Percentiles rank a stretch among this genome's conserved stretches.
Evolutionary conservation across 177 flowering plant genomes (phyloP).

Genomic region (Tripterygium wilfordii): DNA sequence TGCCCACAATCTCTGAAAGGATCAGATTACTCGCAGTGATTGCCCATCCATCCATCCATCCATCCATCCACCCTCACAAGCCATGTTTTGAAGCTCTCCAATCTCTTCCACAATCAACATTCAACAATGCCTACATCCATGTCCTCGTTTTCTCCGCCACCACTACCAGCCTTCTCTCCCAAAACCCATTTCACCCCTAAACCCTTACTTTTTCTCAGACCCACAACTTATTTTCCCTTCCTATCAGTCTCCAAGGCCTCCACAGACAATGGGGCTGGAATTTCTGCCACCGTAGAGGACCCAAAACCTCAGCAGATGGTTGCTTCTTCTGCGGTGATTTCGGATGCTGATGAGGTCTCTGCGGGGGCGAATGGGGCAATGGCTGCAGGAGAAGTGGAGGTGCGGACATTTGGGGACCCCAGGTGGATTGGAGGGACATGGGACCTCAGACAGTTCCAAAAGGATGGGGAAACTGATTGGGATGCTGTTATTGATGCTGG

Average conservation of each 20-base stretch:
- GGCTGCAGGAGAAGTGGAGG: constrained; percentile 16
- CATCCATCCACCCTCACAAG: too few species aligned
- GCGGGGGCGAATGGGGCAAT: constrained; percentile 16
- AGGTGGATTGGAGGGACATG: constrained; percentile 92
- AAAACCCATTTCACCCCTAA: constrained; percentile 18
- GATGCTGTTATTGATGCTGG: constrained; percentile 99
- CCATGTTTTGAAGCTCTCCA: too few species aligned
- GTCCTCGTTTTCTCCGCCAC: constrained; percentile 1
- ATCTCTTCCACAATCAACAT: too few species aligned
- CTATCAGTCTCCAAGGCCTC: constrained; percentile 21
- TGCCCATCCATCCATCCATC: too few species aligned
- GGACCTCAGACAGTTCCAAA: constrained; percentile 86
- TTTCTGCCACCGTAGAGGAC: constrained; percentile 26
- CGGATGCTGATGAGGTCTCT: constrained; percentile 17
- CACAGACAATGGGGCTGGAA: constrained; percentile 49
- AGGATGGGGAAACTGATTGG: constrained; percentile 79
- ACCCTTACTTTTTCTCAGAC: constrained; percentile 23
- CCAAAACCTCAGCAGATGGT: not conserved
- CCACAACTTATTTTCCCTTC: constrained; percentile 16
- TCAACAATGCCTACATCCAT: not conserved
- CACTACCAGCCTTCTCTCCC: not conserved
- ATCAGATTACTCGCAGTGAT: too few species aligned
- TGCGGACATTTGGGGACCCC: constrained; percentile 45
- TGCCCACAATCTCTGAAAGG: too few species aligned
- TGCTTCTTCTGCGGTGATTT: not conserved